Base-by-base conservation (phyloP, 1,139 yeast species). In the Blastobotrys persicus region DNA sequence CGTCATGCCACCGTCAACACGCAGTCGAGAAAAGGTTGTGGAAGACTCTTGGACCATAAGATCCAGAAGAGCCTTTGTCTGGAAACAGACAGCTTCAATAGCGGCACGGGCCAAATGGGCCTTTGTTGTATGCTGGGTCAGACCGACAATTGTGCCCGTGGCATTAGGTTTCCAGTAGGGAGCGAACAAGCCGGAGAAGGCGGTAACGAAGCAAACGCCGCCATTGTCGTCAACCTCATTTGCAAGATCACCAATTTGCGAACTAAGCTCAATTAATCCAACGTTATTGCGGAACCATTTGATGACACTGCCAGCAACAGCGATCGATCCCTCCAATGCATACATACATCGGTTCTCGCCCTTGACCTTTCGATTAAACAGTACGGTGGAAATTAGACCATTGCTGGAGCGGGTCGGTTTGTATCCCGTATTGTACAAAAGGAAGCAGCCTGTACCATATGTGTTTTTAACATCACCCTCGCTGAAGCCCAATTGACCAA, bases 151-250 rank as follows among this genome's bases (percentile, higher is more conserved):
- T 41, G 96, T 84, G 52, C 97, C 98, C 61, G 96, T 81, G 7
- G 96, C 91, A 47, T 88, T 88, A 16, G 94, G 80, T 63, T 88
- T 88, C 98, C 98, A 91, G 73, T 91, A 89, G 17, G 98, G 98
- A 2, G 97, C 96, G 68, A 88, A 91, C 53, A 91, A 75, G 7
- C 98, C 98, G 32, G 92, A 85, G 66, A 91, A 88, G 3, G 97
- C 97, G 13, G 98, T 96, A 45, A 91, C 95, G 63, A 91, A 91
- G 42, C 88, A 92, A 32, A 91, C 96, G 17, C 97, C 97, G 48
- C 95, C 96, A 14, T 92, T 78, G 67, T 86, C 81, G 39, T 79
- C 76, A 33, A 88, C 96, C 60, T 82, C 84, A 19, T 86, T 80
- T 6, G 96, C 96, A 61, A 88, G 76, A 19, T 95, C 95, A 7